Conservation (phyloP, 2,329 filamentous ascomycete species). For the Alternaria incomplexa region DNA sequence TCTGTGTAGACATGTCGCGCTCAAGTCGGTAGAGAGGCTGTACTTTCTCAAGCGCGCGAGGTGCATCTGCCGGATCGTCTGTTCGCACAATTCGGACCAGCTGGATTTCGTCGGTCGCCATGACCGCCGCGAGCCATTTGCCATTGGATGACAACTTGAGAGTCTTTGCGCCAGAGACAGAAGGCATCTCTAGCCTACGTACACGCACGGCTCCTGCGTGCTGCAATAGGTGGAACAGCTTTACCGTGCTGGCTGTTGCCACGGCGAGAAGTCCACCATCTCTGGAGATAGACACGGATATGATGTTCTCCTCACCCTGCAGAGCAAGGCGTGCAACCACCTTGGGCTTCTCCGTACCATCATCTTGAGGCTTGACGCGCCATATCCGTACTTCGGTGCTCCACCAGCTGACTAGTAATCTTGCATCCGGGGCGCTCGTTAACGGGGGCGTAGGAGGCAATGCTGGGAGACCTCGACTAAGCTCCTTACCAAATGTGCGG, state of each 20-base stretch:
- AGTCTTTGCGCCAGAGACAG: conserved; percentile 70
- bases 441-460: conserved; percentile 81
- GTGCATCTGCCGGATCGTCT: conserved; percentile 47
- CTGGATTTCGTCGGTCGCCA: conserved; percentile 53
- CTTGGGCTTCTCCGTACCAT: conserved; percentile 52
- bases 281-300: conserved; percentile 72
- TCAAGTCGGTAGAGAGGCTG: conserved; percentile 49
- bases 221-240: conserved; percentile 73
- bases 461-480: conserved; percentile 81
- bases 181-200: conserved; percentile 70
- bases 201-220: conserved; percentile 67
- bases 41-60: conserved; percentile 47
- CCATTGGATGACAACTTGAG: conserved; percentile 73
- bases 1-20: conserved; percentile 33
- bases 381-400: conserved; percentile 86
- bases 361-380: conserved; percentile 63
- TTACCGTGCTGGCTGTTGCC: conserved; percentile 75
- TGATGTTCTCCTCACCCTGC: conserved; percentile 78
- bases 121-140: conserved; percentile 69
- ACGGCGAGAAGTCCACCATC: conserved; percentile 78
- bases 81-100: conserved; percentile 56
- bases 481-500: conserved; percentile 75
- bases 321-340: conserved; percentile 50
- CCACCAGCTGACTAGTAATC: conserved; percentile 91
- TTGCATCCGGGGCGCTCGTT: conserved; percentile 72